Conservation (phyloP, 1,139 yeast species). For the Geotrichum bryndzae region DNA sequence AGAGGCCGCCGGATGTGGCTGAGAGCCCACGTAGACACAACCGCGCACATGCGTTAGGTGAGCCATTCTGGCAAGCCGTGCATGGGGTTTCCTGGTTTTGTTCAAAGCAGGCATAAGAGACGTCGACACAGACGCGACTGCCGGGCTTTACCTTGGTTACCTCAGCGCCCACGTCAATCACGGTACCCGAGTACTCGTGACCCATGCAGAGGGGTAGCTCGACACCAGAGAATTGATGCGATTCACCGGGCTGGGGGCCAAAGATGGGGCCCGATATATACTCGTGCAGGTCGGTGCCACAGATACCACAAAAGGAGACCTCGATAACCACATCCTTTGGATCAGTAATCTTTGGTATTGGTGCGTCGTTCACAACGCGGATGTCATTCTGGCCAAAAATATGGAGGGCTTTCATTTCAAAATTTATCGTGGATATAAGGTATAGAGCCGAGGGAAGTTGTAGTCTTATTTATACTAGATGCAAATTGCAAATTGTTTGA, state of each 20-base stretch:
- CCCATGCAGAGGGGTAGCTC: conserved; percentile 44
- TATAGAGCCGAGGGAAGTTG: too few species aligned
- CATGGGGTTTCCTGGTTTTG: conserved; percentile 32
- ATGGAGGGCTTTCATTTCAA: conserved; percentile 15
- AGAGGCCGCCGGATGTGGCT: conserved; percentile 47
- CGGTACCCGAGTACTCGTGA: conserved; percentile 48
- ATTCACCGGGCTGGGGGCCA: conserved; percentile 28
- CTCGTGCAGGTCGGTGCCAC: conserved; percentile 50
- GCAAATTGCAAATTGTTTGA: too few species aligned
- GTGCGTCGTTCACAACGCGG: conserved; percentile 8
- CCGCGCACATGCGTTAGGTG: conserved; percentile 44
- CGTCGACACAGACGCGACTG: conserved; percentile 46
- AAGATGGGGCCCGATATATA: conserved; percentile 45
- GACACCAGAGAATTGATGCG: conserved; percentile 30
- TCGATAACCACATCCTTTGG: conserved; percentile 41
- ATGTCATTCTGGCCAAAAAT: conserved; percentile 15
- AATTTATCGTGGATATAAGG: neutral
- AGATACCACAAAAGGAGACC: conserved; percentile 46
- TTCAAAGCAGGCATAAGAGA: conserved; percentile 49
- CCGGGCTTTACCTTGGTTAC: conserved; percentile 37
- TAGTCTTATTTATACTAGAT: too few species aligned
- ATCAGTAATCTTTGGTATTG: conserved; percentile 3
- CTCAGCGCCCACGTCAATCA: conserved; percentile 35
- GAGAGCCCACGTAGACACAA: conserved; percentile 46
- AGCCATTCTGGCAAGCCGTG: conserved; percentile 41